Percentiles rank a stretch among this genome's conserved stretches.
Conservation (phyloP, 768 basidiomycete species). For the Termitomyces sp. region DNA sequence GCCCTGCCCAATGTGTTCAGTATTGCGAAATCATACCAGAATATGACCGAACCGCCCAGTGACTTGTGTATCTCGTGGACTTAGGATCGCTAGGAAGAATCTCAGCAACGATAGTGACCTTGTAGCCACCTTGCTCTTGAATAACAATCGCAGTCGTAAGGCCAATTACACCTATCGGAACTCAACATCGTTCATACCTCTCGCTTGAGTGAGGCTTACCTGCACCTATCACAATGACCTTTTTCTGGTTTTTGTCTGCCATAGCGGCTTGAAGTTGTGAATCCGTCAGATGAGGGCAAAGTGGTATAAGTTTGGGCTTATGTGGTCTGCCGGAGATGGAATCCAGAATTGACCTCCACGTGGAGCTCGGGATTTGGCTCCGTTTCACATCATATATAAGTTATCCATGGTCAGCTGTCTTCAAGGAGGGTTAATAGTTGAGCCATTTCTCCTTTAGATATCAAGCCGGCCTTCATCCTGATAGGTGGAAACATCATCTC, state of each 20-base stretch:
- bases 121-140: conserved; percentile 53
- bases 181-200: neutral
- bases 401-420: neutral
- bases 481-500: neutral
- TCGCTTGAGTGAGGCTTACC: conserved; percentile 13
- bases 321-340: neutral
- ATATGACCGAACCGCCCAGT: conserved; percentile 64
- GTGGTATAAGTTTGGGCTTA: neutral
- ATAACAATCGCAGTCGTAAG: conserved; percentile 67
- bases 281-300: neutral
- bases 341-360: neutral
- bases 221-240: conserved; percentile 27
- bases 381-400: neutral
- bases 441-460: neutral
- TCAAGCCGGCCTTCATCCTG: neutral
- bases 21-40: neutral
- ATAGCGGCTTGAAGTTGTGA: neutral
- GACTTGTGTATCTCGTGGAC: conserved; percentile 63
- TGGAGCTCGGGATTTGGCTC: neutral
- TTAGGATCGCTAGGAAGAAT: conserved; percentile 64
- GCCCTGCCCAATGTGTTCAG: conserved; percentile 38
- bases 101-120: conserved; percentile 68
- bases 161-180: conserved; percentile 59
- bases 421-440: neutral
- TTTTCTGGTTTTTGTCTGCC: conserved; percentile 7